Conservation (phyloP, 2,329 filamentous ascomycete genomes). For the Pseudogymnoascus destructans region DNA sequence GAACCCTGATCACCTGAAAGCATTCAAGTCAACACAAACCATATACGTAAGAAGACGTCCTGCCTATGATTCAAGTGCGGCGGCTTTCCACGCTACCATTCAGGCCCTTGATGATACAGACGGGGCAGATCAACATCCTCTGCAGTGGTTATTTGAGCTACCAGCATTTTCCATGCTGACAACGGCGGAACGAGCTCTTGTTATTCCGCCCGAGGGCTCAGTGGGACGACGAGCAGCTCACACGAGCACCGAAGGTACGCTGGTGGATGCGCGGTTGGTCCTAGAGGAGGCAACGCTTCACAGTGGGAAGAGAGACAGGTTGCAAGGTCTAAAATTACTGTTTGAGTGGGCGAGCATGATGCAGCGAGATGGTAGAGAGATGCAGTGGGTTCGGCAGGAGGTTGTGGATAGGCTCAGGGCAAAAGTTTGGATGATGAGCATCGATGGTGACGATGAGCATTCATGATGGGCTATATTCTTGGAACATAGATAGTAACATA, state of each 20-base stretch:
- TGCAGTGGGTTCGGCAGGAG: constrained; percentile 42
- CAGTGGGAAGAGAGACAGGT: constrained; percentile 38
- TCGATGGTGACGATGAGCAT: constrained; percentile 7
- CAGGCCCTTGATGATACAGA: constrained; percentile 48
- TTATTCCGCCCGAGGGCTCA: constrained; percentile 33
- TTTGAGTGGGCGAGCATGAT: constrained; percentile 52
- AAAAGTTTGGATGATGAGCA: constrained; percentile 32
- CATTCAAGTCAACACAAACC: constrained; percentile 48
- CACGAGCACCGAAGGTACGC: constrained; percentile 41
- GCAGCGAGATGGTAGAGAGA: constrained; percentile 28
- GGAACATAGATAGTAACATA: constrained; percentile 2
- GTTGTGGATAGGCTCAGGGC: constrained; percentile 42
- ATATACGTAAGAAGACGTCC: constrained; percentile 49
- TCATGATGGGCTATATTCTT: background rate
- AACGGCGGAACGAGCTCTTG: constrained; percentile 42
- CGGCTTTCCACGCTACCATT: constrained; percentile 49
- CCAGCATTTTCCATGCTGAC: constrained; percentile 40
- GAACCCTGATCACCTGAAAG: constrained; percentile 40
- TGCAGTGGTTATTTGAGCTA: constrained; percentile 52
- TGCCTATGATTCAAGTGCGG: constrained; percentile 39
- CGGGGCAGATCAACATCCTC: constrained; percentile 33
- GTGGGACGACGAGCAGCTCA: constrained; percentile 31
- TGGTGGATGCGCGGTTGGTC: constrained; percentile 48
- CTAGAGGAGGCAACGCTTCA: constrained; percentile 36
- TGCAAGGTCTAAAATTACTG: constrained; percentile 49